phyloP scores from a whole-genome alignment of 345 rosid genomes.

The Fremontodendron californicum region DNA sequence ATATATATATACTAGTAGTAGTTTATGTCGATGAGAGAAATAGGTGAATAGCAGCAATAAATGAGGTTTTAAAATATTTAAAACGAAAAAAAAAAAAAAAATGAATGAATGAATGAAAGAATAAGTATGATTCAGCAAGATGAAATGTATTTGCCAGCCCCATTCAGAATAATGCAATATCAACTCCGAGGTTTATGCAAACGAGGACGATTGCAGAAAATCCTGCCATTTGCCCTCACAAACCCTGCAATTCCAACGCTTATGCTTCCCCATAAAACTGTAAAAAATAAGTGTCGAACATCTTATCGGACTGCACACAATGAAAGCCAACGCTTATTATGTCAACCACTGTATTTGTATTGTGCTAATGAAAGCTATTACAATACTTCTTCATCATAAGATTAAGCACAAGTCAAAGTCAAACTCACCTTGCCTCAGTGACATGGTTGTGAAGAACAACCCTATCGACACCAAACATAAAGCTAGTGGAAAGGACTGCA shows the following conservation, averaged over 20 bases:
- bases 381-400: background rate
- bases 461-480: conserved; percentile 54
- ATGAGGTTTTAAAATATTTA: too few relatives aligned
- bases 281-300: conserved; percentile 52
- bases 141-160: background rate
- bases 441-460: conserved; percentile 52
- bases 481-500: conserved; percentile 80
- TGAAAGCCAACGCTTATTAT: background rate
- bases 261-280: conserved; percentile 63
- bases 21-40: too few relatives aligned
- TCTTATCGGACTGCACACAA: conserved; percentile 57
- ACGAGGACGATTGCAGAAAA: conserved; percentile 94
- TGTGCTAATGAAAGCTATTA: background rate
- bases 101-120: too few relatives aligned
- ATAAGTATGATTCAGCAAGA: conserved; percentile 12
- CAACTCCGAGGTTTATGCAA: conserved; percentile 69
- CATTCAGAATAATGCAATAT: conserved; percentile 22
- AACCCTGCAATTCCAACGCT: conserved; percentile 52
- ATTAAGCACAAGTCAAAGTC: background rate
- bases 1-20: too few relatives aligned
- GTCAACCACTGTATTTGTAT: background rate
- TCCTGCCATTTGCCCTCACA: conserved; percentile 76
- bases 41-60: too few relatives aligned
- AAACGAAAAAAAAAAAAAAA: too few relatives aligned
- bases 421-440: conserved; percentile 75